These are phyloP conservation scores for Neoascochyta sp. DNA, from an alignment of 2,329 filamentous ascomycete species.

Conservation along the genomic window DNA sequence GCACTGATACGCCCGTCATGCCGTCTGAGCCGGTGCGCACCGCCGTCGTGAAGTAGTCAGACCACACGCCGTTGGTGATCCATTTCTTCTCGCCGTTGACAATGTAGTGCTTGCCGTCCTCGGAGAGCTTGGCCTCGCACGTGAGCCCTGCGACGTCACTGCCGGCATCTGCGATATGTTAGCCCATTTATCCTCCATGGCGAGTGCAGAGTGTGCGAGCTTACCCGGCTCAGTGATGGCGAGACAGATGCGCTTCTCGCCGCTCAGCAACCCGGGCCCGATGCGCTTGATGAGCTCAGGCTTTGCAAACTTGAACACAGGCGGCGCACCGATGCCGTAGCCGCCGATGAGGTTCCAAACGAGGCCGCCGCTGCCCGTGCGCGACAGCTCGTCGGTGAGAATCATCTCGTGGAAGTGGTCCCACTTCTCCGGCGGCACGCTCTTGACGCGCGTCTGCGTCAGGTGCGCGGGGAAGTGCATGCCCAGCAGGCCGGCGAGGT, in stretches of 20 bases:
- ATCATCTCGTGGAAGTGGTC: slow-evolving; percentile 98
- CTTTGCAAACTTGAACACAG: slow-evolving; percentile 86
- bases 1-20: slow-evolving; percentile 87
- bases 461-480: slow-evolving; percentile 76
- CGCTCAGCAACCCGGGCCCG: slow-evolving; percentile 78
- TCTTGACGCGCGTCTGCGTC: slow-evolving; percentile 66
- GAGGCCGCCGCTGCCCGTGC: slow-evolving; percentile 82
- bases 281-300: slow-evolving; percentile 82
- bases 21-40: slow-evolving; percentile 84
- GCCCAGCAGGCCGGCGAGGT: slow-evolving; percentile 87
- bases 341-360: slow-evolving; percentile 97
- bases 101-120: slow-evolving; percentile 98
- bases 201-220: slow-evolving; percentile 3
- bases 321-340: slow-evolving; percentile 92
- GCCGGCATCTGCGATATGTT: slow-evolving; percentile 67
- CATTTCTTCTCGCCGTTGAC: slow-evolving; percentile 99
- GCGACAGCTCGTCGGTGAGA: slow-evolving; percentile 88
- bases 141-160: slow-evolving; percentile 92
- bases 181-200: slow-evolving; percentile 7
- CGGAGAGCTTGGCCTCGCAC: slow-evolving; percentile 89
- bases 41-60: slow-evolving; percentile 95
- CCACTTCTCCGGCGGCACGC: slow-evolving; percentile 84
- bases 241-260: slow-evolving; percentile 95
- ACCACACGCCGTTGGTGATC: slow-evolving; percentile 98
- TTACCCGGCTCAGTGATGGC: slow-evolving; percentile 80